A percentile compares a stretch with the other conserved stretches of the same genome.
Evolutionary conservation across 306 rosid species (phyloP).

Genomic region (Betula pendula): DNA sequence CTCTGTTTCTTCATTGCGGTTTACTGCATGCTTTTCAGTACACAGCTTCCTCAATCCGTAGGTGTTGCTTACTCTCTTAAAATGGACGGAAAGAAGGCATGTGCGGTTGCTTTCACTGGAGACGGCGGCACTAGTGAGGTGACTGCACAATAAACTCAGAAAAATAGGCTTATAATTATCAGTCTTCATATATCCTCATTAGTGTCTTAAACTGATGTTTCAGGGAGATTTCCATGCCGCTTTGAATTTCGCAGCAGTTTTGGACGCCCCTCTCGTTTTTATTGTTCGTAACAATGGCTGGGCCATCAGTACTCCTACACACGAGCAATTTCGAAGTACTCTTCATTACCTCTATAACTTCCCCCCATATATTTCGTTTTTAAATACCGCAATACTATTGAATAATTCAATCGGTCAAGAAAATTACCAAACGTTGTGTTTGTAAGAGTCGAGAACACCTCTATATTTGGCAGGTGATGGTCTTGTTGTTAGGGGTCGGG

Average conservation of each 20-base stretch:
- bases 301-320: conserved; percentile 60
- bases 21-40: conserved; percentile 35
- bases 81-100: conserved; percentile 60
- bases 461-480: conserved; percentile 81
- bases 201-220: conserved; percentile 22
- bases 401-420: too few relatives aligned
- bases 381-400: too few relatives aligned
- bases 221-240: conserved; percentile 71
- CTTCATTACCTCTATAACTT: background rate
- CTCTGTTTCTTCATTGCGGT: background rate
- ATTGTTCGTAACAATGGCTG: conserved; percentile 62
- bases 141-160: conserved; percentile 14
- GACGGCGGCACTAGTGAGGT: conserved; percentile 77
- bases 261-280: conserved; percentile 56
- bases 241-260: conserved; percentile 61
- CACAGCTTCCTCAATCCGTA: conserved; percentile 78
- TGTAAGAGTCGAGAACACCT: too few relatives aligned
- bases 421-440: too few relatives aligned
- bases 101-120: conserved; percentile 59
- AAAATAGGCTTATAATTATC: background rate
- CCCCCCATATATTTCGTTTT: background rate
- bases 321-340: conserved; percentile 64
- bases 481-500: conserved; percentile 65
- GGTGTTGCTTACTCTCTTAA: conserved; percentile 75
- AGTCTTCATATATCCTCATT: background rate